These are phyloP conservation scores for Stygiomarasmius scandens DNA, from an alignment of 1,284 basidiomycete genomes.

Conservation along the genomic window DNA sequence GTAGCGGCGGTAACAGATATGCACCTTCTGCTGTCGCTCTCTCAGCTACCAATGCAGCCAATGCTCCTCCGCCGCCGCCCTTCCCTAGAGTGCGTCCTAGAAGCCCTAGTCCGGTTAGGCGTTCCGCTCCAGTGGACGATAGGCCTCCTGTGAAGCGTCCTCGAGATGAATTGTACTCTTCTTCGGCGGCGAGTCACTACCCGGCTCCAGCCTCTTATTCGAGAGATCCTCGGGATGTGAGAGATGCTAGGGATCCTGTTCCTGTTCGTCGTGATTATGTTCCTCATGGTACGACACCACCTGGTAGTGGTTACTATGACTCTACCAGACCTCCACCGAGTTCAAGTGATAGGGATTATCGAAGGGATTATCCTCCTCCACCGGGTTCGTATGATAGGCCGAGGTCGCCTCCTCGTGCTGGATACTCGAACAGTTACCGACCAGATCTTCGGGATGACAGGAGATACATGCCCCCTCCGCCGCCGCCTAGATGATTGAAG, in stretches of 20 bases:
- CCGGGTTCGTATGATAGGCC: not conserved
- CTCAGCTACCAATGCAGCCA: not conserved
- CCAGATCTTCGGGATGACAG: not conserved
- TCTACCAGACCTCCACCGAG: too few species aligned
- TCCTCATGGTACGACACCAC: not conserved
- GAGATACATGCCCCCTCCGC: not conserved
- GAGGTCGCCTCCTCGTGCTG: not conserved
- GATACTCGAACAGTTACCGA: not conserved
- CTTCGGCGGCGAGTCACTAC: not conserved
- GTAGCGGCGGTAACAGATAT: not conserved
- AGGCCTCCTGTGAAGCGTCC: not conserved
- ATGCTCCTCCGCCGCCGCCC: not conserved
- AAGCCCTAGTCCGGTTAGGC: not conserved
- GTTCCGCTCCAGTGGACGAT: not conserved
- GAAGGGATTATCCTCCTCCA: not conserved
- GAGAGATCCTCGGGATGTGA: too few species aligned
- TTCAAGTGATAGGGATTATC: not conserved
- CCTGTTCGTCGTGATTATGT: not conserved
- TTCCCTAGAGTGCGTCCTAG: not conserved
- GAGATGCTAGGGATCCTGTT: not conserved
- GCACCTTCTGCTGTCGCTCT: not conserved
- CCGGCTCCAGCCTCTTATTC: not conserved
- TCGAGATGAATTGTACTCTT: not conserved
- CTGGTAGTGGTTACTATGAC: not conserved
- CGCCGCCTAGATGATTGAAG: not conserved